Percentiles rank a stretch among this genome's conserved stretches.
Conservation (phyloP, 2,329 filamentous ascomycete species). For the Apiospora malaysiana region DNA sequence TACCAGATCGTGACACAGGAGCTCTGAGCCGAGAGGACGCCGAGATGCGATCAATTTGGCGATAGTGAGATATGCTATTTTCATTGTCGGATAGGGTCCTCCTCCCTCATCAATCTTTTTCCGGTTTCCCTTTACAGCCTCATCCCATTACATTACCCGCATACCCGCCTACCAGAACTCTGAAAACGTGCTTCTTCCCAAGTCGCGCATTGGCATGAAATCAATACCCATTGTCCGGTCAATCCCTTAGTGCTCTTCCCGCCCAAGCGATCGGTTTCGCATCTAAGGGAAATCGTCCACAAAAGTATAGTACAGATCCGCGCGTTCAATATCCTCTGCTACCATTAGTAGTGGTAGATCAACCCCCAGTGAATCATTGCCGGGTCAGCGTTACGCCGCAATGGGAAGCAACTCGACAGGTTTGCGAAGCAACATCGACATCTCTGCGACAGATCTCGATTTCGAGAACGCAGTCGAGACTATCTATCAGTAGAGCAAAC, state of each 20-base stretch:
- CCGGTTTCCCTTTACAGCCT: neutral
- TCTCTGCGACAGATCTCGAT: conserved; percentile 10
- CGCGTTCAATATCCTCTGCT: neutral
- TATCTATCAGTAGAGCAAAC: neutral
- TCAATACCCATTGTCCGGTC: neutral
- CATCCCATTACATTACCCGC: neutral
- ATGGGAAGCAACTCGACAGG: neutral
- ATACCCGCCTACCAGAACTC: neutral
- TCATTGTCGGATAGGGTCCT: neutral
- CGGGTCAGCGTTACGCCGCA: neutral
- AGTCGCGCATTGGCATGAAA: neutral
- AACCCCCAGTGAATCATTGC: neutral
- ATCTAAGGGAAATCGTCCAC: neutral
- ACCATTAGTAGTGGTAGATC: no score
- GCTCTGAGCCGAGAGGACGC: neutral
- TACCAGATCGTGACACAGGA: neutral
- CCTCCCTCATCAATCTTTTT: neutral
- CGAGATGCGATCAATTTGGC: neutral
- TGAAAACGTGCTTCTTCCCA: neutral
- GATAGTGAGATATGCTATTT: no score
- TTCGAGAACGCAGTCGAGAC: neutral
- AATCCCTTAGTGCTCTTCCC: neutral
- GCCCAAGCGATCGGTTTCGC: neutral
- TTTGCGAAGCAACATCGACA: neutral
- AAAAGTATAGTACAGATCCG: neutral